A percentile compares a stretch with the other conserved stretches of the same genome.
phyloP scores from a whole-genome alignment of 169 alveolate genomes.

The Toxoplasma gondii region DNA sequence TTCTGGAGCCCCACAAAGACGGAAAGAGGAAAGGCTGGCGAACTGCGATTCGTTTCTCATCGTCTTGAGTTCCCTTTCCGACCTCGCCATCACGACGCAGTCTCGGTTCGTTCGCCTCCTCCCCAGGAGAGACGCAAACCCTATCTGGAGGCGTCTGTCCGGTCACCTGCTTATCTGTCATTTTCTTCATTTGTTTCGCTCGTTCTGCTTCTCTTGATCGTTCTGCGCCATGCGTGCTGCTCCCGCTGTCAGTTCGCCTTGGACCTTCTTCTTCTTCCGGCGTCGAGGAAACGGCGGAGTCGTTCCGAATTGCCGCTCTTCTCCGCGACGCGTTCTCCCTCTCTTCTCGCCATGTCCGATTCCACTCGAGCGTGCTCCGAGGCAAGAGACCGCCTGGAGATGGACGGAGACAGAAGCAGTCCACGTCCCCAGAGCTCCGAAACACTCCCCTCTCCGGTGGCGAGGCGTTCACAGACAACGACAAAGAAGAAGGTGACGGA shows the following conservation, averaged over 20 bases:
- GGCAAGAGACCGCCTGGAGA: background rate
- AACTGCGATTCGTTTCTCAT: background rate
- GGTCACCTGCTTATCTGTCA: background rate
- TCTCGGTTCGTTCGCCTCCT: background rate
- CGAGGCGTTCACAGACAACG: background rate
- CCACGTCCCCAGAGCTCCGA: background rate
- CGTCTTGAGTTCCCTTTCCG: background rate
- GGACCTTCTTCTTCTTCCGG: too few species aligned
- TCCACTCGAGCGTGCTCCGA: background rate
- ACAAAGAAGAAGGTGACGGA: background rate
- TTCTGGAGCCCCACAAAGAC: background rate
- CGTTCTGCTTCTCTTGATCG: background rate
- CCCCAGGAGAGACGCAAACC: background rate
- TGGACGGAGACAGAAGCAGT: background rate
- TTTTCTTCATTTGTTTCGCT: background rate
- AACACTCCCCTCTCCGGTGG: background rate
- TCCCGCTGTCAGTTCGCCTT: too few species aligned
- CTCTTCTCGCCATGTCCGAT: background rate
- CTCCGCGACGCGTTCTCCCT: background rate
- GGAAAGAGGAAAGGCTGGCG: slow-evolving; percentile 5
- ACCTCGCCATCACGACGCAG: background rate
- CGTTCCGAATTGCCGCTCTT: background rate
- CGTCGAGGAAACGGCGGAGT: too few species aligned
- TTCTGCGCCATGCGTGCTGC: too few species aligned
- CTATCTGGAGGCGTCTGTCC: background rate